These are phyloP conservation scores for Paxillus involutus DNA, from an alignment of 768 basidiomycete species.

Conservation along the genomic window DNA sequence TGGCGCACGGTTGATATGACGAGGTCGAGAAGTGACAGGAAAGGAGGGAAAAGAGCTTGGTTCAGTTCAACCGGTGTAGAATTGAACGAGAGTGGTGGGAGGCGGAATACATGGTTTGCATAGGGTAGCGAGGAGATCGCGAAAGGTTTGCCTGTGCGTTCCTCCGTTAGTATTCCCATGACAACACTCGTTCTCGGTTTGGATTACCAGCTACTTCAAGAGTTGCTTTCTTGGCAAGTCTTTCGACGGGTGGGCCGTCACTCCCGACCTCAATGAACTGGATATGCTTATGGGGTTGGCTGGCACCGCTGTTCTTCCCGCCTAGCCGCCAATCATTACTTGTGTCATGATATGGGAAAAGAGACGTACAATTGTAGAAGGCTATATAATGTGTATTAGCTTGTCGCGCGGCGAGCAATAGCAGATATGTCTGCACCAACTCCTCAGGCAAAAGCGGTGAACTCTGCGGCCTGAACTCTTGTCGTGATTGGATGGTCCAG, in stretches of 20 bases:
- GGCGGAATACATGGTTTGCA: constrained; percentile 74
- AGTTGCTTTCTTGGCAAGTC: constrained; percentile 53
- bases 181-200: neutral
- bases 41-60: constrained; percentile 53
- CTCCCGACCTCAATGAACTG: constrained; percentile 73
- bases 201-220: constrained; percentile 44
- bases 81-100: constrained; percentile 23
- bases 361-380: constrained; percentile 78
- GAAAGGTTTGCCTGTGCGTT: constrained; percentile 65
- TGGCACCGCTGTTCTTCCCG: constrained; percentile 79
- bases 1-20: constrained; percentile 72
- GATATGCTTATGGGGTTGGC: constrained; percentile 89
- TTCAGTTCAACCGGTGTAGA: constrained; percentile 44
- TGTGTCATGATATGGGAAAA: neutral
- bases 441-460: constrained; percentile 80
- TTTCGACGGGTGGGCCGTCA: constrained; percentile 77
- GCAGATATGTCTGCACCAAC: constrained; percentile 71
- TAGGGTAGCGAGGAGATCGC: constrained; percentile 67
- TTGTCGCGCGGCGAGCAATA: constrained; percentile 68
- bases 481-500: neutral
- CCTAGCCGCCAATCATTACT: constrained; percentile 40
- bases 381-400: constrained; percentile 64
- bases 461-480: constrained; percentile 77
- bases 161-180: constrained; percentile 1
- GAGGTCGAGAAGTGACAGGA: constrained; percentile 75